Base-by-base conservation (phyloP, 2,329 filamentous ascomycete species). In the Neonectria magnoliae region DNA sequence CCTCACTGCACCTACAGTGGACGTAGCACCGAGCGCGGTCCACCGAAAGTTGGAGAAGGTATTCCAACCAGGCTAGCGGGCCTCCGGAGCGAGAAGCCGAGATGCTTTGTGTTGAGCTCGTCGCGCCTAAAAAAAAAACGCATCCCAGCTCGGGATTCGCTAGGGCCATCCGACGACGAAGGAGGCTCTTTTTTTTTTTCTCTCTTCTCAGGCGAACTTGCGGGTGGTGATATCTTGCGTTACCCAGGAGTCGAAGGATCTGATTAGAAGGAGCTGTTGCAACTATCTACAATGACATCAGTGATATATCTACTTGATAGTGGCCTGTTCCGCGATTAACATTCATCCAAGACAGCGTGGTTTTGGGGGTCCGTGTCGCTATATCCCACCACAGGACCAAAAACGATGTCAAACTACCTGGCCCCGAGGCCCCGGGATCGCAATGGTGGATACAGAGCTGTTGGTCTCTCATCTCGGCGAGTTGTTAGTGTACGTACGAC, bases 1-100 rank as follows among this genome's bases (percentile, higher is more conserved):
- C 11, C n/a, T 33, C 27, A 16, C 48, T 22, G 8, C 5, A 51
- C 10, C 29, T 20, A 20, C 16, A 38, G 16, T 38, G 36, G 36
- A 14, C 14, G 9, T 18, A 20, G 8, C 22, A 20, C 27, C 48
- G 27, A 33, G 11, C 27, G 18, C 20, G 48, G 48, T 33, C 29
- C 48, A 20, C 29, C 10, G 18, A 51, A 33, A 51, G 48, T 51
- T 51, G 48, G 48, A 51, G 48, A 33, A 51, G 48, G n/a, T 51
- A 51, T 51, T 33, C 48, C n/a, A 51, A 51, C 29, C 18, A 13
- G 47, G 47, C n/a, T 50, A 50, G 47, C 27, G 47, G 25, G 47
- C 7, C 14, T 22, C 29, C 27, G 27, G 45, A 18, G 47, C 4
- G 27, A 50, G 25, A 31, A 10, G n/a, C 25, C 47, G 47, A 50